Base-by-base conservation (phyloP, 1,284 basidiomycete genomes). In the Papiliotrema laurentii region DNA sequence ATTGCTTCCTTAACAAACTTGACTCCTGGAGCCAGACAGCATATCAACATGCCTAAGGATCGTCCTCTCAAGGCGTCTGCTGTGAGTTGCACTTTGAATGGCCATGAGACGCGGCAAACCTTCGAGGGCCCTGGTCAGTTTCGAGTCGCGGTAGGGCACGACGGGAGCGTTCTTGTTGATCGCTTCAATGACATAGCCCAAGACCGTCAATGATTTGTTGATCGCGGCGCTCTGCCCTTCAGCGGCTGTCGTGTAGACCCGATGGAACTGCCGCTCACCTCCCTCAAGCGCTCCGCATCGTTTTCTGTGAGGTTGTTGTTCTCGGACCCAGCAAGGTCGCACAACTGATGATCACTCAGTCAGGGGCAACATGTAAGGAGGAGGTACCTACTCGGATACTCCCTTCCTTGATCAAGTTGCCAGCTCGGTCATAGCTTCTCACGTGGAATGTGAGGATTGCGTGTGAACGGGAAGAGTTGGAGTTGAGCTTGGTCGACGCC, bases 301-400 rank as follows among this genome's bases (percentile, higher is more conserved):
- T 90, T 90, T 7, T 88, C 88, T 2, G 88, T 89, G 34, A 85
- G 76, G 69, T 88, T 90, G 68, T 89, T 90, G 62, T 89, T 89
- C 74, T 91, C 88, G 0, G 85, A 87, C 11, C 88, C 89, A 13
- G 89, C 88, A 16, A 91, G 78, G 71, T 91, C 88, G 11, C 89
- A 86, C 3, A 90, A 78, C 63, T 63, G 30, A 21, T 5, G n/a
- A 25, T 28, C 21, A 24, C 40, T 45, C 41, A 27, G 14, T 37
- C 13, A 30, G 24, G 30, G 16, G 9, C 4, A 13, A 16, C 25
- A 26, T 16, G 11, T 13, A 13, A 13, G 2, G 14, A 28, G 22
- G 28, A 11, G 3, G 24, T 13, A 26, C 59, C 50, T 34, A 61
- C 61, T 56, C 88, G 87, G 54, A 90, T 83, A 68, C 86, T 88